Conservation (phyloP, 495 filamentous ascomycete species). For the Clavariopsis aquatica region DNA sequence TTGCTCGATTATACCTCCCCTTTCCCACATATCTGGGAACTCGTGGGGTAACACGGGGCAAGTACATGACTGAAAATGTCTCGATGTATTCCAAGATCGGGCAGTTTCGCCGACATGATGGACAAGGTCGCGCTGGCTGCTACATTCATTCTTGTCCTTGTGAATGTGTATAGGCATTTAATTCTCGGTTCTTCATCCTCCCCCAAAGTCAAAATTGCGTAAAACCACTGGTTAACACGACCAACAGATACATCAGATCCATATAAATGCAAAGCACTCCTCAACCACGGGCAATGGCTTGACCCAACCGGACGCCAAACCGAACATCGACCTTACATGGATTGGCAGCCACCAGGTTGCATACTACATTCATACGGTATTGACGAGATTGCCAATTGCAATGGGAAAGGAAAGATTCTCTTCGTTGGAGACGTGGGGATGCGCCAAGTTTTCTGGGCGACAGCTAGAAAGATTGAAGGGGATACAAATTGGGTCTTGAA, state of each 20-base stretch:
- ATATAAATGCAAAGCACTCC: conserved; percentile 56
- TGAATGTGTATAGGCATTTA: conserved; percentile 1
- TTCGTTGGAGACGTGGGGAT: conserved; percentile 62
- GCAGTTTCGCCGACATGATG: not conserved
- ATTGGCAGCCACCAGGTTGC: conserved; percentile 64
- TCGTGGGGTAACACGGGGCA: not conserved
- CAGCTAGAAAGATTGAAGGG: conserved; percentile 49
- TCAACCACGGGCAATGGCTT: conserved; percentile 58
- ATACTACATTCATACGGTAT: conserved; percentile 57
- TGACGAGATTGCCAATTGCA: conserved; percentile 52
- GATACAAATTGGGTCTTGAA: conserved; percentile 45
- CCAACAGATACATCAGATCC: conserved; percentile 53
- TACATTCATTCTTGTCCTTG: not conserved
- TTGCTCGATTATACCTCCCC: no score
- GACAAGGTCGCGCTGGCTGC: not conserved
- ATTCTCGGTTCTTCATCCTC: not conserved
- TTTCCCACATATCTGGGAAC: not conserved
- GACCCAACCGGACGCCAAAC: conserved; percentile 39
- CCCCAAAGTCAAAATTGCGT: not conserved
- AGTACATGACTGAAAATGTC: not conserved
- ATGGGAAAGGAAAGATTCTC: conserved; percentile 50
- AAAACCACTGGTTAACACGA: not conserved
- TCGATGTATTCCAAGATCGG: not conserved
- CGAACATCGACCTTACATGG: conserved; percentile 34
- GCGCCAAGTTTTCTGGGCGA: conserved; percentile 62